phyloP scores from a whole-genome alignment of 1,284 basidiomycete genomes.

The Grifola frondosa region DNA sequence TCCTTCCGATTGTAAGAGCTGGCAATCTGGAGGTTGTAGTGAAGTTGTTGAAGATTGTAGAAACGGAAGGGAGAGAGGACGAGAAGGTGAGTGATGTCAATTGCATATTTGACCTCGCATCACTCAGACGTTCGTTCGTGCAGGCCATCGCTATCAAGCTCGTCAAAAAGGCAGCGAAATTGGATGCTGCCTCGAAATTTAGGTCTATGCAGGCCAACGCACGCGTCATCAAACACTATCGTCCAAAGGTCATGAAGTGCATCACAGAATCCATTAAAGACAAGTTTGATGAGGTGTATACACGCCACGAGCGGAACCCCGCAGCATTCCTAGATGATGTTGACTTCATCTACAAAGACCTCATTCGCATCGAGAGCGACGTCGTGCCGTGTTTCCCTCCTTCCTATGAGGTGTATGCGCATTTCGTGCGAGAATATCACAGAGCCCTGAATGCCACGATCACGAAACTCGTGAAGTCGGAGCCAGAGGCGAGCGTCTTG shows the following conservation, averaged over 20 bases:
- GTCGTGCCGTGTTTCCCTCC: conserved; percentile 91
- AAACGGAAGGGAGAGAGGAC: conserved; percentile 91
- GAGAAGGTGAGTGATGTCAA: conserved; percentile 73
- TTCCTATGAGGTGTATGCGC: conserved; percentile 85
- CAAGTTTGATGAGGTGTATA: conserved; percentile 73
- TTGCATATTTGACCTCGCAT: not conserved
- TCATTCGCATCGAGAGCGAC: conserved; percentile 86
- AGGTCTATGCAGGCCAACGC: conserved; percentile 92
- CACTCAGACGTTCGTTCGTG: not conserved
- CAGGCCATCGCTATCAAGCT: conserved; percentile 91
- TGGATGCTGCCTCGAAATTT: conserved; percentile 88
- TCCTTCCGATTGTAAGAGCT: conserved; percentile 79
- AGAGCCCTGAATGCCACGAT: conserved; percentile 81
- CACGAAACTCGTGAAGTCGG: conserved; percentile 68
- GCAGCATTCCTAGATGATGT: conserved; percentile 78
- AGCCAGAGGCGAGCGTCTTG: conserved; percentile 85
- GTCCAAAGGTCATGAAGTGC: conserved; percentile 84
- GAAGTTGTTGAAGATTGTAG: conserved; percentile 90
- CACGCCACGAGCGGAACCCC: conserved; percentile 62
- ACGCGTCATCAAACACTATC: conserved; percentile 94
- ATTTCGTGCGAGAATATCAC: conserved; percentile 91
- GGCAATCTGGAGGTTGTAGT: conserved; percentile 87
- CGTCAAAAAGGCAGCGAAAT: conserved; percentile 88
- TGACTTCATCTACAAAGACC: conserved; percentile 93
- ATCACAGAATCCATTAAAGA: conserved; percentile 78